A percentile compares a stretch with the other conserved stretches of the same genome.
Evolutionary conservation across 2,329 filamentous ascomycete genomes (phyloP).

Genomic region (Nigrospora osmanthi): DNA sequence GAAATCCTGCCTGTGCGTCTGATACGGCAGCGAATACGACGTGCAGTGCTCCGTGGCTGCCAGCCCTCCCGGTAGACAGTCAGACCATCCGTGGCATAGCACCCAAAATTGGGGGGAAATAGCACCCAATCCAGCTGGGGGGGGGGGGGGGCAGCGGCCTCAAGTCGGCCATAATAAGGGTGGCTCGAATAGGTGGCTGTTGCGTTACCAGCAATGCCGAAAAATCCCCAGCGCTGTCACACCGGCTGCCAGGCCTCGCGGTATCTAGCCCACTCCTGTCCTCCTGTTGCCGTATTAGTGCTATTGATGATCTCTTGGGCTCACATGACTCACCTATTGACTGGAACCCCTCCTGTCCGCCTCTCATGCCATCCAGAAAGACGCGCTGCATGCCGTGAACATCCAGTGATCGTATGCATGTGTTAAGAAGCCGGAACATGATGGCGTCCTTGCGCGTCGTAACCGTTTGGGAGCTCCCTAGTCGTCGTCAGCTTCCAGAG

Average conservation of each 20-base stretch:
- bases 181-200: too few relatives aligned
- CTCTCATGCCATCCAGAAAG: conserved; percentile 47
- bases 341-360: conserved; percentile 40
- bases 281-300: conserved; percentile 30
- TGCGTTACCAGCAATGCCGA: too few relatives aligned
- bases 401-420: conserved; percentile 38
- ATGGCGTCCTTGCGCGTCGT: conserved; percentile 38
- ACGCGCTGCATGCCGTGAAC: conserved; percentile 43
- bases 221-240: conserved; percentile 5
- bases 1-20: too few relatives aligned
- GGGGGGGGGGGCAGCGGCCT: too few relatives aligned
- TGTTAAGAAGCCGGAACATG: conserved; percentile 44
- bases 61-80: too few relatives aligned
- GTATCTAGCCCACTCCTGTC: conserved; percentile 51
- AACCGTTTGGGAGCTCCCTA: conserved; percentile 6
- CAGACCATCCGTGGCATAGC: too few relatives aligned
- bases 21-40: too few relatives aligned
- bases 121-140: too few relatives aligned
- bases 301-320: not conserved
- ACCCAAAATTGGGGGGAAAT: too few relatives aligned
- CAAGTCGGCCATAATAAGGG: too few relatives aligned
- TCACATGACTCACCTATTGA: conserved; percentile 39
- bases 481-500: not conserved
- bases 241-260: conserved; percentile 43
- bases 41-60: too few relatives aligned